Evolutionary conservation across 352 stramenopile genomes (phyloP).

Genomic region (Pythium chondricola): DNA sequence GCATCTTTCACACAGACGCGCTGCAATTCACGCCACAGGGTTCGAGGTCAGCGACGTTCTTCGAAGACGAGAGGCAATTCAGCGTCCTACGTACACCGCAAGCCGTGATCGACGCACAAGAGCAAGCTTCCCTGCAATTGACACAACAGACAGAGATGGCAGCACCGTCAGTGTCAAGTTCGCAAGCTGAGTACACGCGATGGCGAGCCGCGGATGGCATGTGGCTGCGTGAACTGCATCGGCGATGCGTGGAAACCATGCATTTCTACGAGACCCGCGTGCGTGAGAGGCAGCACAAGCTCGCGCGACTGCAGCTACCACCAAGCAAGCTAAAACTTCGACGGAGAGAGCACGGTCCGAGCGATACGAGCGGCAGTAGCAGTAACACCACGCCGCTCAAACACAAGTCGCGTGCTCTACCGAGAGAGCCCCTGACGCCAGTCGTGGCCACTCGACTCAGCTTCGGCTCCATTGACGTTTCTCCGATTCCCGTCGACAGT

Average conservation of each 20-base stretch:
- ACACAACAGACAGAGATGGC: not conserved
- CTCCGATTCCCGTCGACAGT: conserved; percentile 30
- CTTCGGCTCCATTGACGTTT: conserved; percentile 30
- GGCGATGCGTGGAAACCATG: conserved; percentile 34
- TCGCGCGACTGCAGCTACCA: conserved; percentile 29
- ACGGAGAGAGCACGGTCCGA: not conserved
- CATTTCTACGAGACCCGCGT: conserved; percentile 29
- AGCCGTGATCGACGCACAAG: conserved; percentile 13
- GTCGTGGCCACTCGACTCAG: conserved; percentile 12
- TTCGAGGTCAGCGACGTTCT: conserved; percentile 23
- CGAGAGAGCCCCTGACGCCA: conserved; percentile 11
- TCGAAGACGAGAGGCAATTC: conserved; percentile 47
- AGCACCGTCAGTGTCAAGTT: not conserved
- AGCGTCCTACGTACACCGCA: conserved; percentile 35
- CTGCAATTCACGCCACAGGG: conserved; percentile 4
- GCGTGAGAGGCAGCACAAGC: conserved; percentile 33
- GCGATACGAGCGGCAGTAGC: not conserved
- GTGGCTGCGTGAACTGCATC: conserved; percentile 27
- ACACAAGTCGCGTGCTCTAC: no score
- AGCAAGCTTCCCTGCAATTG: conserved; percentile 2
- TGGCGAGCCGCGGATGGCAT: conserved; percentile 2
- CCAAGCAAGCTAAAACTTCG: conserved; percentile 14
- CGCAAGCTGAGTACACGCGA: not conserved
- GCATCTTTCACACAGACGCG: not conserved
- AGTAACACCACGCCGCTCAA: not conserved